Evolutionary conservation across 441 rosid species (phyloP), one percentile per base, ranked within the genome.

Genomic region (Iberis amara): DNA sequence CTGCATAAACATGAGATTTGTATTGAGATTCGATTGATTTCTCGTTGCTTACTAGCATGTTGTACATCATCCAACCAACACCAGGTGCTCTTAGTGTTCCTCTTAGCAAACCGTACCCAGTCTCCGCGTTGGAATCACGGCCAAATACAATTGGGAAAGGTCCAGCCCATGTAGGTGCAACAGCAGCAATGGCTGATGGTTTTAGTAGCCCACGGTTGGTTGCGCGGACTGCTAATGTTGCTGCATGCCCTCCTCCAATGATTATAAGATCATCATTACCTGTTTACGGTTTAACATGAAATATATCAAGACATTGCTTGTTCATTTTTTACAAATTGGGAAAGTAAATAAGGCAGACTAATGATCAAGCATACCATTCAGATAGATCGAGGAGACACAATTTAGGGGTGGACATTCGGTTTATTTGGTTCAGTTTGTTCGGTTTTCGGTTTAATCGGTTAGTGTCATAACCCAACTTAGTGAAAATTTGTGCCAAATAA

Each of bases 111-210:
- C 85, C 85, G n/a, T 90, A 90, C 96, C 98, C 81, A 30, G 82
- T 65, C 57, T 77, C 94, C 96, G 84, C 82, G 75, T 60, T 76
- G 40, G 89, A 78, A 58, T 86, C 96, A 60, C 94, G 83, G 44
- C 92, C 96, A 66, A 86, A 90, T 26, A 90, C 96, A 49, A 90
- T 79, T 30, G 92, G 96, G 10, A 90, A 85, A 44, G 94, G 96
- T 41, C 96, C 94, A 60, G 89, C 91, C 94, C 89, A 84, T 46
- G 94, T 84, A 24, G 96, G 94, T 18, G 97, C 96, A 49, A 86
- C 83, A 6, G 89, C 92, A 52, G 92, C 92, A 36, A 82, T 81
- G 40, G 89, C 94, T 61, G 71, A 71, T 52, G 94, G 86, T 69
- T 85, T 85, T 55, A 82, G 81, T 76, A 85, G 65, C 66, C 79